A percentile compares a stretch with the other conserved stretches of the same genome.
Conservation (phyloP, 176 grass and related monocot species). For the Triticum dicoccoides region DNA sequence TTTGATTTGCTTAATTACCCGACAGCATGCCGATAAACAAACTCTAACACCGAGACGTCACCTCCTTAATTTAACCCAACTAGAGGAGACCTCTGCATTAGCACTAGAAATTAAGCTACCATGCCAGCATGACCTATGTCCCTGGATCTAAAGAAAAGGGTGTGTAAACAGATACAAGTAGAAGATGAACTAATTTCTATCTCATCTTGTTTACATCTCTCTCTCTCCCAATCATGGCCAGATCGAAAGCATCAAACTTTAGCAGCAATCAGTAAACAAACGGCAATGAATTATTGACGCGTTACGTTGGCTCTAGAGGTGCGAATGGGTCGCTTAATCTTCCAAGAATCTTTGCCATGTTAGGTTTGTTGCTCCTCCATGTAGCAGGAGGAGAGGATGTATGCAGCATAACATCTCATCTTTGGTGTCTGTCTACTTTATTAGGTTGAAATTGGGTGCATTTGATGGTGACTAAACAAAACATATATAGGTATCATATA, state of each 20-base stretch:
- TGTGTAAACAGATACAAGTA: background rate
- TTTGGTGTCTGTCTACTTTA: slow-evolving; percentile 33
- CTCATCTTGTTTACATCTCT: background rate
- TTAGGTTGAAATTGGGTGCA: slow-evolving; percentile 5
- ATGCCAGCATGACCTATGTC: slow-evolving; percentile 45
- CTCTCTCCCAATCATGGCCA: slow-evolving; percentile 26
- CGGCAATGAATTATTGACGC: slow-evolving; percentile 31
- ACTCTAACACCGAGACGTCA: background rate
- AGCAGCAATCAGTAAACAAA: slow-evolving; percentile 11
- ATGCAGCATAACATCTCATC: slow-evolving; percentile 39
- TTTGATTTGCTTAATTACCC: background rate
- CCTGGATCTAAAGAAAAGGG: slow-evolving; percentile 17
- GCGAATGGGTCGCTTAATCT: slow-evolving; percentile 22
- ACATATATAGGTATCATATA: background rate
- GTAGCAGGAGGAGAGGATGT: background rate
- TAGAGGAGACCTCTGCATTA: slow-evolving; percentile 13
- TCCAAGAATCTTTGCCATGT: slow-evolving; percentile 49
- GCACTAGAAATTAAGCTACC: background rate
- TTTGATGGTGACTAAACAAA: background rate
- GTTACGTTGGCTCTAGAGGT: slow-evolving; percentile 28
- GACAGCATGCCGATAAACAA: slow-evolving; percentile 17
- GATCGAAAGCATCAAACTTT: background rate
- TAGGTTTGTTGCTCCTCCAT: slow-evolving; percentile 39
- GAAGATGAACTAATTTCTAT: background rate
- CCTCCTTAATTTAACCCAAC: slow-evolving; percentile 15